Evolutionary conservation across 2,329 filamentous ascomycete species (phyloP), one percentile per base, ranked within the genome.

Genomic region (Rhynchosporium secalis): DNA sequence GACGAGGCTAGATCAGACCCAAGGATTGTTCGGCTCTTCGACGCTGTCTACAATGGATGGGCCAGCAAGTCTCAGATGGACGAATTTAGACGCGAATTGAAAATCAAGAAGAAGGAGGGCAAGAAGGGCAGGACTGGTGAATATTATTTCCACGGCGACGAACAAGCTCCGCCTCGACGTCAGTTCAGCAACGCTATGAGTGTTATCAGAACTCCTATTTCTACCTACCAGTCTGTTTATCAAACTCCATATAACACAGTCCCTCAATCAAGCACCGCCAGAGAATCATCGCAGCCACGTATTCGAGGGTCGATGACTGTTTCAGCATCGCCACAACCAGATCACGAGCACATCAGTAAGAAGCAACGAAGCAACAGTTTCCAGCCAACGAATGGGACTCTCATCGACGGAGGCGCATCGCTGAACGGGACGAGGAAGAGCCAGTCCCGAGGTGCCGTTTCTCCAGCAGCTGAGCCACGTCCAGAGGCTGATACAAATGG

Each of bases 11-110:
- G 78, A 49, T 72, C 75, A 45, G 78, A 86, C 66, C 74, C 78
- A 15, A 75, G 76, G 41, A 85, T 86, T 69, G 76, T 87, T 62
- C 75, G 77, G 65, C 81, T 87, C 78, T 75, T 87, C 51, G 81
- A 85, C 72, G 79, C 82, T 63, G 78, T 87, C 49, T 86, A 81
- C 72, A 77, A 78, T 66, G 83, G 86, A 70, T 82, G 79, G 20
- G 84, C 84, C n/a, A 80, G 82, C 66, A 70, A 75, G 43, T 78
- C 80, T 43, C 82, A 83, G 1, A 71, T 82, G 57, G 74, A 78
- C 45, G 77, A 82, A 65, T 87, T 87, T 70, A 75, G 75, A 55
- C 75, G 74, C 45, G 78, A 83, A 48, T 72, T 88, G 56, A 75
- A 78, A 68, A 73, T 78, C 62, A 83, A 81, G 75, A 87, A 87